These are phyloP conservation scores for Coemansia sp. DNA, from an alignment of 192 early-diverging fungal species.

Conservation along the genomic window DNA sequence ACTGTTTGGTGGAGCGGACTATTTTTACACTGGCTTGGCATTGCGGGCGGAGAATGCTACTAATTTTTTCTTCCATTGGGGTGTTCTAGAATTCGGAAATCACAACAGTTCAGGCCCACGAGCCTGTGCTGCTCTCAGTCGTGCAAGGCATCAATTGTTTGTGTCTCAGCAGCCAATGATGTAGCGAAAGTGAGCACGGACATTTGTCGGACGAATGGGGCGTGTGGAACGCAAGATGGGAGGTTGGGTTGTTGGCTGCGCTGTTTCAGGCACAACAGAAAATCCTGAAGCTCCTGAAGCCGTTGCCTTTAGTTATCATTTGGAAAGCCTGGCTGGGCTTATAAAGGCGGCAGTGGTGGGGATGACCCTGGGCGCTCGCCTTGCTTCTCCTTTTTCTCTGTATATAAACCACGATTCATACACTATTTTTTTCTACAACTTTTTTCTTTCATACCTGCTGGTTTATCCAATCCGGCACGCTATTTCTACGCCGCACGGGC, in stretches of 20 bases:
- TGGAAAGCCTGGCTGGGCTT: neutral
- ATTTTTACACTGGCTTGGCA: constrained; percentile 4
- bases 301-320: neutral
- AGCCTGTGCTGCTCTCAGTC: neutral
- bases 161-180: neutral
- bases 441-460: neutral
- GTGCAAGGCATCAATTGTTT: neutral
- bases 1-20: neutral
- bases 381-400: neutral
- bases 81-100: neutral
- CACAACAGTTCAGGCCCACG: constrained; percentile 3
- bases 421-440: neutral
- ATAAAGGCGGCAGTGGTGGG: neutral
- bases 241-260: neutral
- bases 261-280: neutral
- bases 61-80: neutral
- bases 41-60: neutral
- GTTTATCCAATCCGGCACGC: neutral
- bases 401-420: neutral
- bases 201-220: neutral
- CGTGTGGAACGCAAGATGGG: neutral
- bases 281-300: neutral
- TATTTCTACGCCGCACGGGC: neutral
- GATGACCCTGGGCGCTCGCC: neutral
- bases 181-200: neutral